phyloP scores from a whole-genome alignment of 169 alveolate species.

The Eimeria acervulina region DNA sequence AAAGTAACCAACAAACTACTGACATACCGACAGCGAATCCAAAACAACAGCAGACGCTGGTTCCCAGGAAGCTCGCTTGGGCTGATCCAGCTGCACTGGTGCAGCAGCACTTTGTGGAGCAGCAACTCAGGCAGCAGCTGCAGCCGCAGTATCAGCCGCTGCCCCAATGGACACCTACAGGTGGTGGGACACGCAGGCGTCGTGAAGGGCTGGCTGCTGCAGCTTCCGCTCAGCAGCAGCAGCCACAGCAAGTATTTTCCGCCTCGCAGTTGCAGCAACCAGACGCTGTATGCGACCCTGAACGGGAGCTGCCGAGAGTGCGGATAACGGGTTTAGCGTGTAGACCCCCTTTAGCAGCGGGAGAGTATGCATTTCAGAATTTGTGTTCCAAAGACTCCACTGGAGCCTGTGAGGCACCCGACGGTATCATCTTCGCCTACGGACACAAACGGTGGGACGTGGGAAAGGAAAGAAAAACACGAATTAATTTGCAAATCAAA shows the following conservation, averaged over 20 bases:
- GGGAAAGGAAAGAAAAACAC: not conserved
- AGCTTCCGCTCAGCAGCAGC: not conserved
- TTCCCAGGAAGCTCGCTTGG: conserved; percentile 57
- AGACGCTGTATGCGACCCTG: conserved; percentile 57
- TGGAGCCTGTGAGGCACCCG: conserved; percentile 82
- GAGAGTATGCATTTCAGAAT: conserved; percentile 74
- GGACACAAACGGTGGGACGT: conserved; percentile 67
- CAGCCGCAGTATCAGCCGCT: not conserved
- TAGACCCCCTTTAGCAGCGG: conserved; percentile 75
- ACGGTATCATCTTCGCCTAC: conserved; percentile 80
- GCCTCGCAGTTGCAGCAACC: not conserved
- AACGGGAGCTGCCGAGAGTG: conserved; percentile 51
- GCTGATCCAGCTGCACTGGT: conserved; percentile 59
- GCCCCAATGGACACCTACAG: not conserved
- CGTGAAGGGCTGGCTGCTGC: conserved; percentile 47
- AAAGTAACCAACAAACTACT: not conserved
- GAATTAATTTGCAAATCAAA: not conserved
- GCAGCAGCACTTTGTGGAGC: conserved; percentile 65
- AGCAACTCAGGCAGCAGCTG: conserved; percentile 62
- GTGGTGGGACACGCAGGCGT: conserved; percentile 22
- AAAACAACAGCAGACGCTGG: not conserved
- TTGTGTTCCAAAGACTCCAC: conserved; percentile 72
- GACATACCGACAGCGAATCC: not conserved
- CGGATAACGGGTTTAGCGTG: conserved; percentile 82
- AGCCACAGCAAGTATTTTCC: conserved; percentile 15